phyloP scores from a whole-genome alignment of 352 stramenopile genomes.

The Globisporangium viniferum region DNA sequence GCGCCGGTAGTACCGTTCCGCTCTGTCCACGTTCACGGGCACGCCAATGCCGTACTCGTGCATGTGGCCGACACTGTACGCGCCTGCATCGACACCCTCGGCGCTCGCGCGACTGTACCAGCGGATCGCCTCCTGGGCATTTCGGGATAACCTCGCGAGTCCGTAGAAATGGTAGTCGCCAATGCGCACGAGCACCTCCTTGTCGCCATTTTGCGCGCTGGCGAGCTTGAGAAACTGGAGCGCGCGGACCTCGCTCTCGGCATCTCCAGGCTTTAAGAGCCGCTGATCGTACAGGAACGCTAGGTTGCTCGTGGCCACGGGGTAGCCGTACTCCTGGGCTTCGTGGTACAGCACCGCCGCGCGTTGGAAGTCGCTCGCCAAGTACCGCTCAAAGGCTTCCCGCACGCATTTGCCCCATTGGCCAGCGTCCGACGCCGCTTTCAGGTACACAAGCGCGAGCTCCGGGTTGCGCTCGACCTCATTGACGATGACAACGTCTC shows the following conservation, averaged over 20 bases:
- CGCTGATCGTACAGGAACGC: conserved; percentile 73
- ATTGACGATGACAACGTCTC: neutral
- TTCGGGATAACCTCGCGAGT: conserved; percentile 31
- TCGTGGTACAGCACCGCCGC: conserved; percentile 64
- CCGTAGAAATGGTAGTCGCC: conserved; percentile 81
- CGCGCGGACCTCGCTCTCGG: conserved; percentile 27
- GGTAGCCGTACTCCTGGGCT: conserved; percentile 56
- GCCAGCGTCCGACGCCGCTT: conserved; percentile 57
- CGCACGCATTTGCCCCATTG: conserved; percentile 56
- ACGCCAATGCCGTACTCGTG: conserved; percentile 64
- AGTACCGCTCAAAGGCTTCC: conserved; percentile 63
- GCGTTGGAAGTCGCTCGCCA: conserved; percentile 34
- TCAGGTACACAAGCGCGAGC: conserved; percentile 44
- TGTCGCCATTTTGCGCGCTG: conserved; percentile 39
- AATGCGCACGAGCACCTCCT: conserved; percentile 61
- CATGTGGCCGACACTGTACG: conserved; percentile 77
- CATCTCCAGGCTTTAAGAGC: conserved; percentile 23
- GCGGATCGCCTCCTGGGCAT: conserved; percentile 36
- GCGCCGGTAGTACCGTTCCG: conserved; percentile 60
- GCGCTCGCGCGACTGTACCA: conserved; percentile 76
- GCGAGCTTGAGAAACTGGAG: conserved; percentile 40
- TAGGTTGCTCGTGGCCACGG: conserved; percentile 65
- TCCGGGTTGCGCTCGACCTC: conserved; percentile 22
- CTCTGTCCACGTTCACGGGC: conserved; percentile 40
- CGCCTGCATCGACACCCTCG: conserved; percentile 48